Percentiles rank a stretch among this genome's conserved stretches.
Evolutionary conservation across 2,329 filamentous ascomycete species (phyloP).

Genomic region (Fusarium sp.): DNA sequence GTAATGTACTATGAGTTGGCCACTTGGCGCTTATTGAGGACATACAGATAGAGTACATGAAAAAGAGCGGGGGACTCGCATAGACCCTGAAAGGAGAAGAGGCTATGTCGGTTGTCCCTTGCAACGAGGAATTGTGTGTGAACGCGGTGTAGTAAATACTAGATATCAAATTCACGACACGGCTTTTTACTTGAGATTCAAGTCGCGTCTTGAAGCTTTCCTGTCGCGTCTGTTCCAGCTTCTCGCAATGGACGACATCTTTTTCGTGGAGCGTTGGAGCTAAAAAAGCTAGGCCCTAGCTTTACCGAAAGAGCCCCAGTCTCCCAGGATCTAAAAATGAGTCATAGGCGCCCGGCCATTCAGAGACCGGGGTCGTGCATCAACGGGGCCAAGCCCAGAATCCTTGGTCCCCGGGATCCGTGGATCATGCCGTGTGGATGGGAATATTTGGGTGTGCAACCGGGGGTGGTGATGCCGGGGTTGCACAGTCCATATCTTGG

Average conservation of each 20-base stretch:
- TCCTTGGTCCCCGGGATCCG: conserved; percentile 33
- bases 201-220: conserved; percentile 12
- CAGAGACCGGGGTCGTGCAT: conserved; percentile 48
- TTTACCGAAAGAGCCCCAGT: conserved; percentile 21
- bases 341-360: conserved; percentile 50
- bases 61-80: conserved; percentile 12
- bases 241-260: not conserved
- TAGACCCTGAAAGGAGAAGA: conserved; percentile 37
- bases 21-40: conserved; percentile 11
- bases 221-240: conserved; percentile 19
- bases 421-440: conserved; percentile 6
- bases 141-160: conserved; percentile 33
- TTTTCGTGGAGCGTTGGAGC: not conserved
- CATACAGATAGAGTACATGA: conserved; percentile 16
- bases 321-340: conserved; percentile 47
- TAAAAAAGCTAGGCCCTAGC: conserved; percentile 6
- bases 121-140: conserved; percentile 15
- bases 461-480: not conserved
- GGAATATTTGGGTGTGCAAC: not conserved
- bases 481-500: conserved; percentile 25
- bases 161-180: conserved; percentile 14
- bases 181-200: not conserved
- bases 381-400: conserved; percentile 45
- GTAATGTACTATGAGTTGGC: conserved; percentile 14
- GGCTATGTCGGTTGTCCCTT: conserved; percentile 29